Base-by-base conservation (phyloP, 106 monocot genomes). In the Dendrobium officinale region DNA sequence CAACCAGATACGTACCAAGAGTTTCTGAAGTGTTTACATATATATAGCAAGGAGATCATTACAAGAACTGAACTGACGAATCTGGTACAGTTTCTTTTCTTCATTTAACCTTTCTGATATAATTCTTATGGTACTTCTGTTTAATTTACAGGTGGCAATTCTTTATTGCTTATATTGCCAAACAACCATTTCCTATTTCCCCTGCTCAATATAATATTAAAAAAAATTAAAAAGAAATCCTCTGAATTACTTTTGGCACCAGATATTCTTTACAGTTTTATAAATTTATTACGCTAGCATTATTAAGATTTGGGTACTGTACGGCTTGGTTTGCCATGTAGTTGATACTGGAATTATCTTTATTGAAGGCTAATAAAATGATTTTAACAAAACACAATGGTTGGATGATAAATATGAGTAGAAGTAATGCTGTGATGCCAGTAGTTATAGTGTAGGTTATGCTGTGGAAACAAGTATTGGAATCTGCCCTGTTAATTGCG, bases 11-110 rank as follows among this genome's bases (percentile, higher is more conserved):
- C 91, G 55, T 99, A 99, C 78, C 95, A 99, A 78, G 99, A 99
- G 83, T 99, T 99, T 44, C 85, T 99, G 88, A 99, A 93, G 91
- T 95, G 95, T 81, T 93, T 99, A 85, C 78, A 93, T 79, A 99
- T 99, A 54, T 95, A 88, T 81, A 93, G 88, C 84, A 85, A 99
- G 56, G 99, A 95, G 82, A 95, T 99, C 78, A 99, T 99, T 72
- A 91, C 67, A 54, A 88, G 90, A 83, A 80, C 42, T 73, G 99
- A 99, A 87, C 75, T 99, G 33, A 93, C 91, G 78, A 95, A 87
- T 37, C 79, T 99, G 93, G 99, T 99, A 80, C 4, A 79, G 15
- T 75, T 43, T 83, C 17, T n/a, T 76, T 20, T 81, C 37, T 3
- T 74, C 8, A 74, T 49, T 27, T 27, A 47, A 42, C 18, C 0